Evolutionary conservation across 208 protist species (phyloP).

Genomic region (Herpetomonas tarakana): DNA sequence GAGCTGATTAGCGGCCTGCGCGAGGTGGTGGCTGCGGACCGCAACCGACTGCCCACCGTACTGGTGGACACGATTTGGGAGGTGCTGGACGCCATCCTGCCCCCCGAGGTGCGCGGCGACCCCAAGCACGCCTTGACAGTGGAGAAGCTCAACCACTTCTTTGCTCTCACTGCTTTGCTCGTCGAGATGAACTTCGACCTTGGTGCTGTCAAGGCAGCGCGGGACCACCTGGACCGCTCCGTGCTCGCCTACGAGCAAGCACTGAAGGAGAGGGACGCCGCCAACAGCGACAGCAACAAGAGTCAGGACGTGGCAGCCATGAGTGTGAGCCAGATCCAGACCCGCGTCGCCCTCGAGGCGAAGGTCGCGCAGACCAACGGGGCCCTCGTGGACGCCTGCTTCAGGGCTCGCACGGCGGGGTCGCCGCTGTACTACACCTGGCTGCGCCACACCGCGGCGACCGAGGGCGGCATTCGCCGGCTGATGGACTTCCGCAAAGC

Average conservation of each 20-base stretch:
- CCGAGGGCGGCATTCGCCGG: slow-evolving; percentile 57
- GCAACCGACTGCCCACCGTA: slow-evolving; percentile 38
- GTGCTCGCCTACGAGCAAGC: slow-evolving; percentile 17
- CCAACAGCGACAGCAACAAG: slow-evolving; percentile 6
- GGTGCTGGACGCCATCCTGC: slow-evolving; percentile 64
- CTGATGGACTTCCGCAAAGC: slow-evolving; percentile 77
- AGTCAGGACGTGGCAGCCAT: slow-evolving; percentile 2
- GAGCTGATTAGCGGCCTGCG: slow-evolving; percentile 23
- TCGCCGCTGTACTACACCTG: slow-evolving; percentile 76
- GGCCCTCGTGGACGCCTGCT: slow-evolving; percentile 45
- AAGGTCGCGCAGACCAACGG: slow-evolving; percentile 33
- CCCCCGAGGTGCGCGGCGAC: slow-evolving; percentile 26
- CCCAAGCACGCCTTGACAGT: slow-evolving; percentile 23
- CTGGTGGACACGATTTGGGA: slow-evolving; percentile 71
- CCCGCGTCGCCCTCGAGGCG: slow-evolving; percentile 9
- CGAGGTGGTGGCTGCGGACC: slow-evolving; percentile 32
- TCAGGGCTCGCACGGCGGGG: slow-evolving; percentile 41
- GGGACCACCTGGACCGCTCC: slow-evolving; percentile 21
- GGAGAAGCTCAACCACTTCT: slow-evolving; percentile 32
- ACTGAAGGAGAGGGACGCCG: slow-evolving; percentile 8
- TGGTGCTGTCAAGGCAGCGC: slow-evolving; percentile 26
- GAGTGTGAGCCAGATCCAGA: background rate
- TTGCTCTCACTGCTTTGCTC: slow-evolving; percentile 48
- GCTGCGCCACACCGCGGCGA: slow-evolving; percentile 62
- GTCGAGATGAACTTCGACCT: slow-evolving; percentile 59